Conservation (phyloP, 2,329 filamentous ascomycete species). For the Nakataea oryzae region DNA sequence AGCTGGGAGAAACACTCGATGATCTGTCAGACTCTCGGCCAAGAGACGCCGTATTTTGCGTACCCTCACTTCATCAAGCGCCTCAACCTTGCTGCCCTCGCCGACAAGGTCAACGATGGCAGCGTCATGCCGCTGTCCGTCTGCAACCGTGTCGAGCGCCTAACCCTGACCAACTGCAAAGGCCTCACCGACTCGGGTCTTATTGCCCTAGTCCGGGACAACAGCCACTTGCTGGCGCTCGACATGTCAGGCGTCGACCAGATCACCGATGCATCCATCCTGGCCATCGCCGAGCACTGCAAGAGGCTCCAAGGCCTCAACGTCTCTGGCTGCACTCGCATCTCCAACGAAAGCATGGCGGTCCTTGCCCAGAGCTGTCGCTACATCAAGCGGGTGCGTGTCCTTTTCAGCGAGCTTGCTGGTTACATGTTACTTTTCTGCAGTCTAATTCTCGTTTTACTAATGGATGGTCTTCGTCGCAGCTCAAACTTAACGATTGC, state of each 20-base stretch:
- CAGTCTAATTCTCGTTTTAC: not conserved
- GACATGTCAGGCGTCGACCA: constrained; percentile 81
- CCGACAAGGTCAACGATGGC: constrained; percentile 71
- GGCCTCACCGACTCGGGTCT: constrained; percentile 78
- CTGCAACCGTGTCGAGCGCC: constrained; percentile 83
- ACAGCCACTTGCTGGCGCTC: constrained; percentile 71
- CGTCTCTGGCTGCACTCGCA: constrained; percentile 72
- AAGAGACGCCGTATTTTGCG: constrained; percentile 68
- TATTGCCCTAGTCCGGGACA: constrained; percentile 67
- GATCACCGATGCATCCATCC: constrained; percentile 73
- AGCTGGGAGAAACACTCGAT: constrained; percentile 71
- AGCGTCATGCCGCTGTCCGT: constrained; percentile 71
- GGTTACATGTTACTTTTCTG: not conserved
- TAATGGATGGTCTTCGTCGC: not conserved
- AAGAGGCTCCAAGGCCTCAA: constrained; percentile 83
- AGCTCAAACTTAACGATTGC: constrained; percentile 94
- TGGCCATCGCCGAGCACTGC: constrained; percentile 71
- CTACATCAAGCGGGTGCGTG: constrained; percentile 72
- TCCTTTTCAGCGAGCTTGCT: not conserved
- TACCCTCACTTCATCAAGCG: constrained; percentile 88
- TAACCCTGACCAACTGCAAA: constrained; percentile 85
- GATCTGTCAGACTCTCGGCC: constrained; percentile 70
- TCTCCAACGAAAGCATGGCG: constrained; percentile 80
- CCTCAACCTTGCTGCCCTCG: constrained; percentile 76
- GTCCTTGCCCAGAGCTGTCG: constrained; percentile 71